A percentile compares a stretch with the other conserved stretches of the same genome.
Evolutionary conservation across 2,329 filamentous ascomycete species (phyloP).

Genomic region (Cercospora zeae-maydis): DNA sequence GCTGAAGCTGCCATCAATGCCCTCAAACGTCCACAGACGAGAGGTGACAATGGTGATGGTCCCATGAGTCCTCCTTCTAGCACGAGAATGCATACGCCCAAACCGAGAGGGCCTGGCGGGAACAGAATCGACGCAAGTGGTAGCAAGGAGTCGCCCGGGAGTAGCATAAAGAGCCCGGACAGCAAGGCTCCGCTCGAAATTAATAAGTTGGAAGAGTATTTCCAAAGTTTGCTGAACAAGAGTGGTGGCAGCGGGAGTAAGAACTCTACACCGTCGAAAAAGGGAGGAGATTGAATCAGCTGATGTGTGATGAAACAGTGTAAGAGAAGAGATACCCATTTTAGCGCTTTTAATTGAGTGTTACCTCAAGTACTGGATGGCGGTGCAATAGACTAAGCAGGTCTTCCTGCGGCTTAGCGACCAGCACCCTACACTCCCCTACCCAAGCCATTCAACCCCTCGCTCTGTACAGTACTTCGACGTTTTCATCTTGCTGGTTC

Average conservation of each 20-base stretch:
- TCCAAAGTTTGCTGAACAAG: slow-evolving; percentile 57
- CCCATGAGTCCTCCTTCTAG: slow-evolving; percentile 11
- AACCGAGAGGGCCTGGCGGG: slow-evolving; percentile 14
- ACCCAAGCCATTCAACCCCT: too few relatives aligned
- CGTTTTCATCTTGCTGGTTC: too few relatives aligned
- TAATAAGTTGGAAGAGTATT: slow-evolving; percentile 59
- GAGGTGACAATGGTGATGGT: slow-evolving; percentile 1
- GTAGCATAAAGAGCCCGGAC: slow-evolving; percentile 26
- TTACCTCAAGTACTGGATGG: not conserved
- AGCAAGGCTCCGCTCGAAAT: slow-evolving; percentile 48
- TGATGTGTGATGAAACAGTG: not conserved
- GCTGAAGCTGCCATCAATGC: slow-evolving; percentile 36
- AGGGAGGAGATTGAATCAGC: not conserved
- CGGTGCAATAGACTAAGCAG: not conserved
- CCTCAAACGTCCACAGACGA: slow-evolving; percentile 28
- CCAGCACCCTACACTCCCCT: too few relatives aligned
- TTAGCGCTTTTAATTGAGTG: not conserved
- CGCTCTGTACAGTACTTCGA: too few relatives aligned
- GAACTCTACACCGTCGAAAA: slow-evolving; percentile 20
- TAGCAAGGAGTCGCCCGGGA: slow-evolving; percentile 10
- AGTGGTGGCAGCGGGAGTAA: slow-evolving; percentile 33
- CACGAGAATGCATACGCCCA: slow-evolving; percentile 17
- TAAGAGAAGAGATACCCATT: not conserved
- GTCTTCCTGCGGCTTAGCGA: not conserved
- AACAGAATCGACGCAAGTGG: slow-evolving; percentile 13